Evolutionary conservation across 495 filamentous ascomycete genomes (phyloP), one percentile per base, ranked within the genome.

Genomic region (Chaetomium cochliodes): DNA sequence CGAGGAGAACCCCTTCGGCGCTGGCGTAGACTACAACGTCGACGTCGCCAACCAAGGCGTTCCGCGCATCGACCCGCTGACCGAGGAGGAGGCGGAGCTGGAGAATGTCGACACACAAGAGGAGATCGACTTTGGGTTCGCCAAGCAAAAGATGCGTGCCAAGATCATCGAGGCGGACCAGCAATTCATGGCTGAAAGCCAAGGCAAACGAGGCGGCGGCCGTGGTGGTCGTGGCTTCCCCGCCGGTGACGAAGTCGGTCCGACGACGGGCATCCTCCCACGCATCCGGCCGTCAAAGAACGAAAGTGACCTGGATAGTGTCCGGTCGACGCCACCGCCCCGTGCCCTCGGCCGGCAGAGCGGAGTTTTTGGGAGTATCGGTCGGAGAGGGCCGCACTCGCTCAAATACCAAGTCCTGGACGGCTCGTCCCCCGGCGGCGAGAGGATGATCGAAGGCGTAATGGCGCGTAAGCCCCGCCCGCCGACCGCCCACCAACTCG

Each of bases 71-170:
- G 87, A 89, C 51, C 83, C 85, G 70, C 81, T 98, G 77, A 90
- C 86, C 0, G 78, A 87, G 46, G 90, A 91, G 28, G 85, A 96
- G 70, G 90, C 90, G 53, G 87, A 84, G 9, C 74, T 81, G 30
- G 94, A 98, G 77, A 98, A 98, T 69, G 85, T 93, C n/a, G 94
- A 98, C 73, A 88, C 93, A 0, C 81, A 84, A 16, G 90, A 91
- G 50, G 94, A 98, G 76, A 79, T 89, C 54, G 87, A 89, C 11
- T 98, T 93, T 77, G 94, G 96, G 49, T 87, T 88, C 63, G 80
- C 85, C 60, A 98, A 97, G 79, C 86, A 90, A 72, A 82, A 86
- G 52, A 92, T 96, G 73, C 84, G 94, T 55, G 91, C 92, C 69
- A 88, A 91, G 72, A 86, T 85, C 63, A 85, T 84, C 65, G 81